Evolutionary conservation across 208 protist genomes (phyloP).

Genomic region (Acanthamoeba healyi): DNA sequence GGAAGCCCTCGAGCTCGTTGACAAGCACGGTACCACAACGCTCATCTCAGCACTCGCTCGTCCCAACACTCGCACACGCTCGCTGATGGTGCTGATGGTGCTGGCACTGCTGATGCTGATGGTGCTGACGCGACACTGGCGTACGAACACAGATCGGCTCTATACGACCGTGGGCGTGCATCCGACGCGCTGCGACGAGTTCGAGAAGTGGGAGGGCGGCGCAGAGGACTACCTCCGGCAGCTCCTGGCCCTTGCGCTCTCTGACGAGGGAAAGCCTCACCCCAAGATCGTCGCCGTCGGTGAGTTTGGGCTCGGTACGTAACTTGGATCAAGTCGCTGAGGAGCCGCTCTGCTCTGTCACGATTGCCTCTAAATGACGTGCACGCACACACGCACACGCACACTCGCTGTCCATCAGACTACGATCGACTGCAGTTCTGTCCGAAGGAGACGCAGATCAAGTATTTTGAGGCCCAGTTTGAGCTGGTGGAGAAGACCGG

Average conservation of each 20-base stretch:
- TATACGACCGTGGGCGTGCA: constrained; percentile 93
- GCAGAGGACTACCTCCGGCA: constrained; percentile 59
- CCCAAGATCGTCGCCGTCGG: constrained; percentile 77
- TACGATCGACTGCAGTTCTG: constrained; percentile 96
- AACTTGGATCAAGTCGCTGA: too few relatives aligned
- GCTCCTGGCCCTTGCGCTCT: constrained; percentile 25
- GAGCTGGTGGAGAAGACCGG: constrained; percentile 90
- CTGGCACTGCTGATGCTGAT: too few relatives aligned
- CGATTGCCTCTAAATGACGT: too few relatives aligned
- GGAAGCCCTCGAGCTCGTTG: constrained; percentile 88
- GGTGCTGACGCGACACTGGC: too few relatives aligned
- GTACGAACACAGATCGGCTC: constrained; percentile 57
- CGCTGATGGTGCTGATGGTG: too few relatives aligned
- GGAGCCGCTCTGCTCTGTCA: too few relatives aligned
- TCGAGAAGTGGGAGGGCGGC: constrained; percentile 73
- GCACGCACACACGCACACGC: too few relatives aligned
- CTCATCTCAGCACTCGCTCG: neutral
- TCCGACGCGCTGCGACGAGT: constrained; percentile 92
- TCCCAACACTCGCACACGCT: too few relatives aligned
- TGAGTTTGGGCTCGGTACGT: constrained; percentile 78
- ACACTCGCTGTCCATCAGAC: constrained; percentile 85
- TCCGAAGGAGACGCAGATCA: constrained; percentile 91
- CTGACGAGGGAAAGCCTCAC: constrained; percentile 65
- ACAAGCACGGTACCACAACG: constrained; percentile 26
- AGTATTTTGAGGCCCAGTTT: constrained; percentile 89